Conservation (phyloP, 164 flowering plant genomes). For the Nelumbo lutea region DNA sequence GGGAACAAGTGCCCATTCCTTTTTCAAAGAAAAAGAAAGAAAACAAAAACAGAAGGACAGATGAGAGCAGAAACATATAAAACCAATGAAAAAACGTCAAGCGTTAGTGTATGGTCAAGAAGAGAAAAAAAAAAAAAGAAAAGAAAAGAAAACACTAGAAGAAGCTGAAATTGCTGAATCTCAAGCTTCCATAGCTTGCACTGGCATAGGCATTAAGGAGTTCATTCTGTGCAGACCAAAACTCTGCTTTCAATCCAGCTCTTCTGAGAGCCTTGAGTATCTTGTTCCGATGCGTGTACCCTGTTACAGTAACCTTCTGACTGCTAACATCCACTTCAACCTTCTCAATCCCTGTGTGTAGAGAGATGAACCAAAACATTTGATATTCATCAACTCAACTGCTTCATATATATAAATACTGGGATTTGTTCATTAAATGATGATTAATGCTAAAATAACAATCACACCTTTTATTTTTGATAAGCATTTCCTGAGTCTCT, state of each 20-base stretch:
- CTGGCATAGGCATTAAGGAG: conserved; percentile 51
- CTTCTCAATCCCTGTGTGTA: conserved; percentile 49
- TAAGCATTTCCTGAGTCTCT: conserved; percentile 36
- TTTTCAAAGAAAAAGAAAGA: neutral
- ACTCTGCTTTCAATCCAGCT: conserved; percentile 60
- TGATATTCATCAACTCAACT: no score
- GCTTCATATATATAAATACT: neutral
- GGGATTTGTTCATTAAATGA: neutral
- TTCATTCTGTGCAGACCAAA: conserved; percentile 68
- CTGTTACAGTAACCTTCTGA: conserved; percentile 56
- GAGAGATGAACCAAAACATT: no score
- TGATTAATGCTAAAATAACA: neutral
- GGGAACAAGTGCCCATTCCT: neutral
- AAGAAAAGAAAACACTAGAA: conserved; percentile 19
- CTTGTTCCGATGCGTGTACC: conserved; percentile 51
- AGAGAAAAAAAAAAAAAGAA: neutral
- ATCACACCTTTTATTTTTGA: conserved; percentile 34
- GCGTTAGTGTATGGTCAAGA: neutral
- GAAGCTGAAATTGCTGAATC: conserved; percentile 46
- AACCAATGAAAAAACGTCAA: neutral
- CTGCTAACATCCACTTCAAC: conserved; percentile 56
- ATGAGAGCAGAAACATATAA: no score
- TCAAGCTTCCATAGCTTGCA: conserved; percentile 29
- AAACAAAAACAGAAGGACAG: neutral
- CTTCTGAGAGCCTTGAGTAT: conserved; percentile 54